phyloP scores from a whole-genome alignment of 371 early-diverging fungal genomes.

The Mycotypha africana region DNA sequence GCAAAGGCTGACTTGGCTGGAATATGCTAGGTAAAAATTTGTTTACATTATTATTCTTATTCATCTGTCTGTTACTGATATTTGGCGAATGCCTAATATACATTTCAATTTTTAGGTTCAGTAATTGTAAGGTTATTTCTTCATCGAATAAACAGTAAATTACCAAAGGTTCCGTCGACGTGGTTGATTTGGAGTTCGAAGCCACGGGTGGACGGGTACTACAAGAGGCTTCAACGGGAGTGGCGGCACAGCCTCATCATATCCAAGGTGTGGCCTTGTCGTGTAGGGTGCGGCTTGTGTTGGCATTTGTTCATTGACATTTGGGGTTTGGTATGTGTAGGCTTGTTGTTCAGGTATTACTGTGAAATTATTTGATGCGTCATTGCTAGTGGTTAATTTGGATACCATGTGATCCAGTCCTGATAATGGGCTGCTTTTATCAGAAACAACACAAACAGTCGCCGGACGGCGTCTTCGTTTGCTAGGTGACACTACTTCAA shows the following conservation, averaged over 20 bases:
- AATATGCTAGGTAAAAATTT: constrained; percentile 1
- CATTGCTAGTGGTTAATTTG: no score
- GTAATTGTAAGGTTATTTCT: not conserved
- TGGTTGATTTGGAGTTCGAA: constrained; percentile 7
- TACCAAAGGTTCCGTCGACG: constrained; percentile 6
- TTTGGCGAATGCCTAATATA: constrained; percentile 12
- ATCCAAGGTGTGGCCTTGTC: no score
- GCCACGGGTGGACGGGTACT: constrained; percentile 29
- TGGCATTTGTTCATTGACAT: not conserved
- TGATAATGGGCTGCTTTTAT: constrained; percentile 25
- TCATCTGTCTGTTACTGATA: no score
- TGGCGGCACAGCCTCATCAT: constrained; percentile 26
- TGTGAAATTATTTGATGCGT: no score
- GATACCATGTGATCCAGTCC: constrained; percentile 35
- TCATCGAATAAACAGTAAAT: no score
- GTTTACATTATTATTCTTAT: no score
- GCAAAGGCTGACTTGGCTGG: no score
- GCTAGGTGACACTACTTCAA: constrained; percentile 17
- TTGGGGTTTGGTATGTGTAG: constrained; percentile 11
- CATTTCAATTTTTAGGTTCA: not conserved
- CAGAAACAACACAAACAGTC: constrained; percentile 35
- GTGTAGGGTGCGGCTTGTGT: no score
- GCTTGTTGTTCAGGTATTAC: no score
- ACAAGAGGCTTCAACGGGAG: constrained; percentile 39
- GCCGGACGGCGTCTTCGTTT: constrained; percentile 40